Evolutionary conservation across 805 yeast genomes (phyloP).

Genomic region (Zygotorulaspora danielsina): DNA sequence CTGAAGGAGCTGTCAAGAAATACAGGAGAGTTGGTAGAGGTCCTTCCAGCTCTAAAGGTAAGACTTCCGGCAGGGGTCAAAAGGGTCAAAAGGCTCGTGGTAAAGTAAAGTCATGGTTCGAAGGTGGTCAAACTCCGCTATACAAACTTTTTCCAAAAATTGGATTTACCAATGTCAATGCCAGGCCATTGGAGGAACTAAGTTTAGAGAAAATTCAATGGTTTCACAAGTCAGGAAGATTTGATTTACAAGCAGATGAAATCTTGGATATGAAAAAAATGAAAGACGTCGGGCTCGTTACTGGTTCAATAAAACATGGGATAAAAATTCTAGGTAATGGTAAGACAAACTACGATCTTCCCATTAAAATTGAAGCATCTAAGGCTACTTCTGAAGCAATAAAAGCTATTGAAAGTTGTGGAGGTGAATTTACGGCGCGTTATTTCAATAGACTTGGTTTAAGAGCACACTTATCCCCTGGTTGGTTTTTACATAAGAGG

Average conservation of each 20-base stretch:
- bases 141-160: slow-evolving; percentile 79
- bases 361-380: slow-evolving; percentile 75
- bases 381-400: slow-evolving; percentile 76
- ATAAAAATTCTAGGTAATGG: slow-evolving; percentile 77
- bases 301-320: slow-evolving; percentile 72
- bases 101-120: slow-evolving; percentile 86
- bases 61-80: slow-evolving; percentile 95
- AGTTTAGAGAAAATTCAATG: slow-evolving; percentile 67
- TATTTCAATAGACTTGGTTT: slow-evolving; percentile 66
- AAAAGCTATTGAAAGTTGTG: slow-evolving; percentile 61
- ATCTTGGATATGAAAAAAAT: slow-evolving; percentile 70
- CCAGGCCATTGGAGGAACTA: slow-evolving; percentile 49
- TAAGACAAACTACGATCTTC: slow-evolving; percentile 45
- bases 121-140: slow-evolving; percentile 98
- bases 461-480: slow-evolving; percentile 73
- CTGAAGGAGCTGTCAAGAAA: slow-evolving; percentile 54
- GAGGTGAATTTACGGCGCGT: slow-evolving; percentile 69
- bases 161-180: slow-evolving; percentile 72
- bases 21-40: slow-evolving; percentile 90
- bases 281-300: slow-evolving; percentile 67
- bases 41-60: slow-evolving; percentile 88
- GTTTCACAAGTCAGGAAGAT: slow-evolving; percentile 64
- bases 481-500: slow-evolving; percentile 58
- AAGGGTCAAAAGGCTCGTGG: slow-evolving; percentile 98
- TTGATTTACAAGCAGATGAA: slow-evolving; percentile 55